These are phyloP conservation scores for Sclerotinia trifoliorum DNA, from an alignment of 2,329 filamentous ascomycete genomes.

Conservation along the genomic window DNA sequence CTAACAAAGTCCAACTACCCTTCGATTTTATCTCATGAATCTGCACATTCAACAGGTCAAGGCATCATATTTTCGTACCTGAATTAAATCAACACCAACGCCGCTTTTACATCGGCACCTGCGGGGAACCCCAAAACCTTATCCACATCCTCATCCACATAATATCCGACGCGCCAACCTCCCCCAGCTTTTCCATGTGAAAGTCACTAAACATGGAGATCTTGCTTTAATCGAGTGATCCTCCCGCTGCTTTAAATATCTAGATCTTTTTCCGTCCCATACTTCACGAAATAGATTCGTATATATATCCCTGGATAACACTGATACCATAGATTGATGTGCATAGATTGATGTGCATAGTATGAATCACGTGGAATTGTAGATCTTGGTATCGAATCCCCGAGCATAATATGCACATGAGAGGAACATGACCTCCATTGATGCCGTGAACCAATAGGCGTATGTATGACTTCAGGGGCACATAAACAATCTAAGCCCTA, in stretches of 20 bases:
- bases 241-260: not conserved
- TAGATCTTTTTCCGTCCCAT: not conserved
- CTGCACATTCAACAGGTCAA: not conserved
- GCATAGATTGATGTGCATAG: not conserved
- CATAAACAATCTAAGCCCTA: not conserved
- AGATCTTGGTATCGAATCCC: not conserved
- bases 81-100: not conserved
- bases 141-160: constrained; percentile 3
- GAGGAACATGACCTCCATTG: not conserved
- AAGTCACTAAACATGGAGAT: not conserved
- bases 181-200: constrained; percentile 5
- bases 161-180: not conserved
- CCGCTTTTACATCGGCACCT: not conserved
- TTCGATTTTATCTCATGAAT: not conserved
- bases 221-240: not conserved
- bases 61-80: too few relatives aligned
- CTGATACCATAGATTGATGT: constrained; percentile 3
- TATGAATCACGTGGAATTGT: not conserved
- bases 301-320: not conserved
- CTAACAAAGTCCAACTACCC: not conserved
- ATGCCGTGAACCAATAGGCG: not conserved
- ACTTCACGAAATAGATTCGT: not conserved
- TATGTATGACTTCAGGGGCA: not conserved
- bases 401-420: not conserved
- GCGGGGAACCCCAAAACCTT: not conserved